Conservation (phyloP, 2,329 filamentous ascomycete genomes). For the Arthrobotrys sinensis region DNA sequence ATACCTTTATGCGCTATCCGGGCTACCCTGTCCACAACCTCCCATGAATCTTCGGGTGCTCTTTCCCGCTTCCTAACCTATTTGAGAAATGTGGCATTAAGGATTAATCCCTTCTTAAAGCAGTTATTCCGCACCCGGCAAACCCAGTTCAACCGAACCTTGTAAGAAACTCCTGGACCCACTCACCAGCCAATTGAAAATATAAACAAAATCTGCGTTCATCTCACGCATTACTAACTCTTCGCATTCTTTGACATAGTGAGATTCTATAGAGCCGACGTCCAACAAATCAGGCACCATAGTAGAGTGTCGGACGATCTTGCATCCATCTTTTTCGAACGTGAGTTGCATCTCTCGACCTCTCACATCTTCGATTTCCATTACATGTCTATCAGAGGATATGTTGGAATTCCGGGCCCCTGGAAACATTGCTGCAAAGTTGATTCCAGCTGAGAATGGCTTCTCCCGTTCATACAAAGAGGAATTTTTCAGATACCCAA, state of each 20-base stretch:
- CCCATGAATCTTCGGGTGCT: too few relatives aligned
- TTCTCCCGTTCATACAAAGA: too few relatives aligned
- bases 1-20: too few relatives aligned
- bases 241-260: background rate
- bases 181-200: background rate
- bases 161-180: too few relatives aligned
- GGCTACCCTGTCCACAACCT: too few relatives aligned
- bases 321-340: slow-evolving; percentile 16
- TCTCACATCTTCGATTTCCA: slow-evolving; percentile 23
- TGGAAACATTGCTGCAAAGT: background rate
- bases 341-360: slow-evolving; percentile 16
- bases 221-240: slow-evolving; percentile 5
- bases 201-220: slow-evolving; percentile 1
- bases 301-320: slow-evolving; percentile 10
- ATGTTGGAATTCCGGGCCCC: slow-evolving; percentile 12
- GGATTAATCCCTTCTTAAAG: too few relatives aligned
- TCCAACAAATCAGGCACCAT: slow-evolving; percentile 8
- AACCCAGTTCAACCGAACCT: too few relatives aligned
- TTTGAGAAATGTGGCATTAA: background rate
- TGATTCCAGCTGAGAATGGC: too few relatives aligned
- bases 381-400: slow-evolving; percentile 6
- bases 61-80: background rate
- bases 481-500: too few relatives aligned
- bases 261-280: background rate
- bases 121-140: too few relatives aligned